phyloP scores from a whole-genome alignment of 805 yeast genomes.

The Barnettozyma populi region DNA sequence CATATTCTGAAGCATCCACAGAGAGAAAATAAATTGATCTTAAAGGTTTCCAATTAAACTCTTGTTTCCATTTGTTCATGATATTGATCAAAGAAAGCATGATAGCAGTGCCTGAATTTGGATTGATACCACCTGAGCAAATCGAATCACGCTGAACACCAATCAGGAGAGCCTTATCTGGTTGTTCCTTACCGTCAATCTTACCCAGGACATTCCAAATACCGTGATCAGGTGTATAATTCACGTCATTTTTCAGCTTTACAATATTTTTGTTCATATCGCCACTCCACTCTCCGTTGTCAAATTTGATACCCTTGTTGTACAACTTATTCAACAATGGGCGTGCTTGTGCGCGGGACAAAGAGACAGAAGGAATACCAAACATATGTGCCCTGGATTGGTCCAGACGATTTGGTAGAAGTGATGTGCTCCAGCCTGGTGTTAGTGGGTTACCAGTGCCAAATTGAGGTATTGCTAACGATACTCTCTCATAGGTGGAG shows the following conservation, averaged over 20 bases:
- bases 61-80: conserved; percentile 56
- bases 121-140: conserved; percentile 66
- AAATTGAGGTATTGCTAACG: conserved; percentile 53
- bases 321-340: conserved; percentile 28
- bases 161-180: conserved; percentile 62
- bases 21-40: conserved; percentile 79
- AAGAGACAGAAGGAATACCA: conserved; percentile 69
- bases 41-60: conserved; percentile 75
- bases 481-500: conserved; percentile 30
- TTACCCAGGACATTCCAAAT: conserved; percentile 77
- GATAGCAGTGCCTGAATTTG: conserved; percentile 70
- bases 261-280: conserved; percentile 19
- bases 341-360: conserved; percentile 67
- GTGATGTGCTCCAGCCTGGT: conserved; percentile 65
- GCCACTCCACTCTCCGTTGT: conserved; percentile 16
- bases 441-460: conserved; percentile 75
- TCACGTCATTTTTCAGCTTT: conserved; percentile 17
- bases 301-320: conserved; percentile 14
- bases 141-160: conserved; percentile 82
- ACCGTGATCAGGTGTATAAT: conserved; percentile 43
- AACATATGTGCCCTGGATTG: conserved; percentile 50
- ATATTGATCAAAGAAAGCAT: conserved; percentile 66
- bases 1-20: conserved; percentile 77
- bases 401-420: conserved; percentile 33
- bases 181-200: conserved; percentile 76